Conservation (phyloP, 2,329 filamentous ascomycete genomes). For the Teratosphaeria gauchensis region DNA sequence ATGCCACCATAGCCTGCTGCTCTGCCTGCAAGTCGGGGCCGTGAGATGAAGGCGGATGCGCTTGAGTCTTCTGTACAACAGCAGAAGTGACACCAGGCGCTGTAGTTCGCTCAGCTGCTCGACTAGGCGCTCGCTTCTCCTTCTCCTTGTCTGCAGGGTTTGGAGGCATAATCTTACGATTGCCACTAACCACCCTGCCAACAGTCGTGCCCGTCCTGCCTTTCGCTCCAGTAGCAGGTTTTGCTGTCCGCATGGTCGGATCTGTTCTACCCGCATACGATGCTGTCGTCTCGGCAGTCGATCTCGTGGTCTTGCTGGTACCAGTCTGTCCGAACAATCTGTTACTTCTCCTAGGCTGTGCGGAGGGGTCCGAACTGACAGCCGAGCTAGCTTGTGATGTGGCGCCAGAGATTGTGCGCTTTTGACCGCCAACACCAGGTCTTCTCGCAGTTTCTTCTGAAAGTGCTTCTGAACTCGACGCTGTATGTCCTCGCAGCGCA, state of each 20-base stretch:
- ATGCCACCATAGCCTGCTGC: constrained; percentile 63
- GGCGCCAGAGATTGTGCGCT: constrained; percentile 87
- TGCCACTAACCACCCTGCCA: constrained; percentile 81
- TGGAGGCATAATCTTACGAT: constrained; percentile 52
- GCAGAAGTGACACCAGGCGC: constrained; percentile 22
- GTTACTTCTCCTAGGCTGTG: constrained; percentile 36
- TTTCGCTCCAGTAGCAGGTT: constrained; percentile 57
- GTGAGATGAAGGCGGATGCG: not conserved
- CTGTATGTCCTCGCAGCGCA: constrained; percentile 29
- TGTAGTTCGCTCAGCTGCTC: constrained; percentile 45
- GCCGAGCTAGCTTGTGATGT: constrained; percentile 29
- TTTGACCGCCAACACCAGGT: constrained; percentile 46
- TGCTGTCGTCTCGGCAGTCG: constrained; percentile 39
- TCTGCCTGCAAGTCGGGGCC: constrained; percentile 28
- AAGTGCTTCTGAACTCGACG: constrained; percentile 29
- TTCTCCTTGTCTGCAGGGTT: constrained; percentile 51
- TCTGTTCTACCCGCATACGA: constrained; percentile 53
- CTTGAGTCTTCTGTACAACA: constrained; percentile 12
- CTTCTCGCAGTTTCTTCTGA: constrained; percentile 26
- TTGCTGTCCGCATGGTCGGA: constrained; percentile 38
- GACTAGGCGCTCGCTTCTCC: constrained; percentile 50
- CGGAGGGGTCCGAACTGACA: constrained; percentile 28
- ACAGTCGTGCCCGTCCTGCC: constrained; percentile 61
- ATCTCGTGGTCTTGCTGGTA: constrained; percentile 52
- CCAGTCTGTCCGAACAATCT: constrained; percentile 54